Evolutionary conservation across 2,329 filamentous ascomycete species (phyloP).

Genomic region (Ophiostoma fasciatum): DNA sequence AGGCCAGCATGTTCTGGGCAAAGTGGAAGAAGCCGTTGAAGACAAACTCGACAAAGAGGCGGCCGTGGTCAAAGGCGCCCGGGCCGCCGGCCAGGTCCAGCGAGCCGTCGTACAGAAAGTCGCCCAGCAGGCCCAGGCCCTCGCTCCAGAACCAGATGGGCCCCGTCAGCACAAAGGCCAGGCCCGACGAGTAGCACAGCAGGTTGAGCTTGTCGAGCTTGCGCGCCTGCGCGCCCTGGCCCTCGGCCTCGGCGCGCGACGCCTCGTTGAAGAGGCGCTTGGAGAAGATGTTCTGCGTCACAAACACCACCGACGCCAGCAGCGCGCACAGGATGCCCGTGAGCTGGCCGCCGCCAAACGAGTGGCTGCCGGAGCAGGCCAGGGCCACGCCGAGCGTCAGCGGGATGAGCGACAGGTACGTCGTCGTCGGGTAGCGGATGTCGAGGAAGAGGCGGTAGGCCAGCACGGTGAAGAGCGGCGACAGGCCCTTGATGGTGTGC

Average conservation of each 20-base stretch:
- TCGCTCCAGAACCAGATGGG: constrained; percentile 93
- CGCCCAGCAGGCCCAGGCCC: constrained; percentile 59
- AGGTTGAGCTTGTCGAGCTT: constrained; percentile 96
- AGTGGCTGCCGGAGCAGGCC: constrained; percentile 72
- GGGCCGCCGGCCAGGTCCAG: constrained; percentile 45
- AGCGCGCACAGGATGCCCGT: constrained; percentile 84
- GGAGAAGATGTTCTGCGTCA: constrained; percentile 96
- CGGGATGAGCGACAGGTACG: constrained; percentile 80
- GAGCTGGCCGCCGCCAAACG: constrained; percentile 63
- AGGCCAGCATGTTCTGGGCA: constrained; percentile 88
- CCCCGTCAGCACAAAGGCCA: constrained; percentile 75
- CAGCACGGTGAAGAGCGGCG: constrained; percentile 84
- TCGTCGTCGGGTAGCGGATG: constrained; percentile 74
- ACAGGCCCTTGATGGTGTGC: constrained; percentile 96
- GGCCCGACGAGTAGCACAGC: constrained; percentile 87
- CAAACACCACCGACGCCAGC: constrained; percentile 82
- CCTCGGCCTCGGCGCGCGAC: constrained; percentile 67
- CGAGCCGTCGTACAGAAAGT: constrained; percentile 69
- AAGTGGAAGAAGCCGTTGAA: constrained; percentile 98
- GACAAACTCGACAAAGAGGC: constrained; percentile 67
- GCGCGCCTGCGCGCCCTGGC: constrained; percentile 42
- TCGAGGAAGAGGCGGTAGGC: constrained; percentile 83
- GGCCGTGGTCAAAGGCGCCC: constrained; percentile 61
- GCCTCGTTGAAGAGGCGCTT: constrained; percentile 97
- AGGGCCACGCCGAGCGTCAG: constrained; percentile 90